phyloP scores from a whole-genome alignment of 1,284 basidiomycete genomes.

The Ustilago bromivora region DNA sequence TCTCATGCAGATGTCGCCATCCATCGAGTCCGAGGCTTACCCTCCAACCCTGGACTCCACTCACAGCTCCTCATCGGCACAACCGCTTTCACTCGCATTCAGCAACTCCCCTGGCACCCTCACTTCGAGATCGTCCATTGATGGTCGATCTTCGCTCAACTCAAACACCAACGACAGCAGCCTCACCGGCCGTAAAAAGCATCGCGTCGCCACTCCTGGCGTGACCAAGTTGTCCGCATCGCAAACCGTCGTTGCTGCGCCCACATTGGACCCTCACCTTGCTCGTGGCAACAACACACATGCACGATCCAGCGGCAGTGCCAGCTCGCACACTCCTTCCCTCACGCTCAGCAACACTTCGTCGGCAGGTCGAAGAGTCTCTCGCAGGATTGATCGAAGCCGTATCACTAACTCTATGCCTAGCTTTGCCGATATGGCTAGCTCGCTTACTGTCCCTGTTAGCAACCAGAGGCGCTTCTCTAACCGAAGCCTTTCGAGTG shows the following conservation, averaged over 20 bases:
- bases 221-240: slow-evolving; percentile 23
- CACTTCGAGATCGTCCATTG: slow-evolving; percentile 17
- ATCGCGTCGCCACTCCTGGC: slow-evolving; percentile 37
- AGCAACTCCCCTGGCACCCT: slow-evolving; percentile 16
- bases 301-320: slow-evolving; percentile 26
- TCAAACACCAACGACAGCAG: slow-evolving; percentile 12
- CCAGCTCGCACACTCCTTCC: slow-evolving; percentile 35
- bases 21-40: slow-evolving; percentile 15
- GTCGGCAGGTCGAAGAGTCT: slow-evolving; percentile 10
- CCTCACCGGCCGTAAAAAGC: slow-evolving; percentile 13
- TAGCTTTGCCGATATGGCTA: slow-evolving; percentile 36
- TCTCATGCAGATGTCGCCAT: slow-evolving; percentile 23
- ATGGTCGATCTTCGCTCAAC: slow-evolving; percentile 19
- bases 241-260: slow-evolving; percentile 6
- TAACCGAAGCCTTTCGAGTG: slow-evolving; percentile 42
- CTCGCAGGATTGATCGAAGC: slow-evolving; percentile 32
- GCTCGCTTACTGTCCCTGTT: slow-evolving; percentile 25
- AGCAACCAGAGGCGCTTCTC: slow-evolving; percentile 27
- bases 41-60: slow-evolving; percentile 7
- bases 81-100: slow-evolving; percentile 22
- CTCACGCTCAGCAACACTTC: slow-evolving; percentile 20
- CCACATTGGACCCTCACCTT: slow-evolving; percentile 36
- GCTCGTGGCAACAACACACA: slow-evolving; percentile 20
- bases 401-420: slow-evolving; percentile 45
- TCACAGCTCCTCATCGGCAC: slow-evolving; percentile 1